Evolutionary conservation across 2,329 filamentous ascomycete species (phyloP), one percentile per base, ranked within the genome.

Genomic region (Eurotiales sp.): DNA sequence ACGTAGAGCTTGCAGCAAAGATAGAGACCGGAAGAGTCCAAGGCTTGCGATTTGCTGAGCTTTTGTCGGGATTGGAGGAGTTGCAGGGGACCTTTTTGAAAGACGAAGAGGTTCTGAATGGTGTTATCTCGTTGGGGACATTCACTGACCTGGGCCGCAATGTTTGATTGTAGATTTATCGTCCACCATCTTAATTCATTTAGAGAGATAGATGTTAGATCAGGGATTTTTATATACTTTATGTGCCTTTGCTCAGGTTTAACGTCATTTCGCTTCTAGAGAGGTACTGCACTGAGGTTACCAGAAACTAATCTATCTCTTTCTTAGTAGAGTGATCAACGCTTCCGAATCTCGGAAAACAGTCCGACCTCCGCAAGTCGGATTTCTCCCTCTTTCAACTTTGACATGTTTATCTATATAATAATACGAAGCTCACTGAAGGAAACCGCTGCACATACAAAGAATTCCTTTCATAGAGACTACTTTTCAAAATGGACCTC

Each of bases 11-110:
- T 19, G 23, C 19, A 5, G 12, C 23, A 15, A 19, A 44, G 4
- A 53, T 49, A 25, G 51, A 53, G 40, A 21, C 22, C 8, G 23
- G 49, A 30, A 39, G 45, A 36, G 15, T 15, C 11, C 44, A 49
- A 25, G 45, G 45, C 19, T 17, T 48, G 21, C 43, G 29, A 34
- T 53, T 43, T 30, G 45, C 51, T 6, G 30, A 49, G 11, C 40
- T 53, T 25, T 14, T 48, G 25, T 44, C 51, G 5, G 46, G 46
- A 36, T 39, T 53, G 7, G 51, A 53, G 42, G 51, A 53, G 10
- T 14, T 53, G 3, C 51, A 53, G 19, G 39, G 45, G 1, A 29
- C 39, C 22, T 42, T 53, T 11, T 22, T 53, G 11, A 53, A 40
- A 27, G 51, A 49, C 8, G 22, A 49, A 17, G 51, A 53, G 21